Conservation (phyloP, 495 filamentous ascomycete species). For the Xylaria palmicola region DNA sequence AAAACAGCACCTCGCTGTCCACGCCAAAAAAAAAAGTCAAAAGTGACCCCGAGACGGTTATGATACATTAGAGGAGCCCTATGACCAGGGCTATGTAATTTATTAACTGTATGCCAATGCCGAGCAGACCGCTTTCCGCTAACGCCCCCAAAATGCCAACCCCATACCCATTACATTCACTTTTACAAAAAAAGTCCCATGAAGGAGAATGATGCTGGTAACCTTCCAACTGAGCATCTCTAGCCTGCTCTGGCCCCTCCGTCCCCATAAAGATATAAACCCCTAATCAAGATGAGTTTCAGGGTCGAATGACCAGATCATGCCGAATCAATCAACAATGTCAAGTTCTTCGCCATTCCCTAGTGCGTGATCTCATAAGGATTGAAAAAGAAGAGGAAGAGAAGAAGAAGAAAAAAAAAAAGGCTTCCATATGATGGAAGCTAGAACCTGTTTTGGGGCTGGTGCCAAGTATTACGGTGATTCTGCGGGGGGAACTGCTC, state of each 20-base stretch:
- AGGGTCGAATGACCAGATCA: not conserved
- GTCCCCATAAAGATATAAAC: not conserved
- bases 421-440: not conserved
- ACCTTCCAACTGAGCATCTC: not conserved
- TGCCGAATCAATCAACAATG: not conserved
- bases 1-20: no score
- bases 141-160: slow-evolving; percentile 15
- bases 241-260: not conserved
- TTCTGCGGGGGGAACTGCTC: slow-evolving; percentile 37
- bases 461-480: slow-evolving; percentile 26
- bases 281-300: not conserved
- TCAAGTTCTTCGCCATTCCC: not conserved
- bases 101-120: slow-evolving; percentile 11
- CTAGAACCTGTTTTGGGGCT: slow-evolving; percentile 14
- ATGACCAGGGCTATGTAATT: not conserved
- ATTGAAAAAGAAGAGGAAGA: no score
- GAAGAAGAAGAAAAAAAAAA: no score
- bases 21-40: no score
- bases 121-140: slow-evolving; percentile 1
- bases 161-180: slow-evolving; percentile 12
- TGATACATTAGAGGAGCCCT: no score
- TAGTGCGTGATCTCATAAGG: not conserved
- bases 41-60: no score
- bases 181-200: slow-evolving; percentile 5
- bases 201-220: not conserved